Evolutionary conservation across 345 rosid species (phyloP).

Genomic region (Brassica carinata): DNA sequence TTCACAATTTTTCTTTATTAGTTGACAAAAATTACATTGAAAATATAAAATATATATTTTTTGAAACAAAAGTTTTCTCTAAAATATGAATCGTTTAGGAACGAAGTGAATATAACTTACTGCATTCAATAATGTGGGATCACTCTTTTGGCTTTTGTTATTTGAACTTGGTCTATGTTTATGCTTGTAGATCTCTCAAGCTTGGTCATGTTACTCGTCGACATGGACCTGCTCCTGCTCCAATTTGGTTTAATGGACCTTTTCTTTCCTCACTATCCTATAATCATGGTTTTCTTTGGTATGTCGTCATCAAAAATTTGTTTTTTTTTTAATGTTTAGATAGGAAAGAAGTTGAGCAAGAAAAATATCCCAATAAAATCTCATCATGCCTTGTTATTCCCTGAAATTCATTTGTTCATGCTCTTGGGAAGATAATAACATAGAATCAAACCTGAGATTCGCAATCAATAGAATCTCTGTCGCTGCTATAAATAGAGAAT

Average conservation of each 20-base stretch:
- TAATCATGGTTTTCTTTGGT: constrained; percentile 33
- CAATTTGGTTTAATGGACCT: constrained; percentile 59
- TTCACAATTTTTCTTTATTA: too few species aligned
- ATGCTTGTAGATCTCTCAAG: constrained; percentile 65
- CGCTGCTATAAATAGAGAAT: constrained; percentile 48
- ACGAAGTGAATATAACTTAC: too few species aligned
- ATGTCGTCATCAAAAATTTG: neutral
- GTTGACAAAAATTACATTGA: too few species aligned
- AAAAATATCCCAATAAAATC: neutral
- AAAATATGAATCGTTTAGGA: too few species aligned
- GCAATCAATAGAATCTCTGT: neutral
- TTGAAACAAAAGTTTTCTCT: too few species aligned
- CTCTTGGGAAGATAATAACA: too few species aligned
- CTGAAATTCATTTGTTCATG: too few species aligned
- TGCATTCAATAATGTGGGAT: neutral
- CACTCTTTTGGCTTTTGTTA: neutral
- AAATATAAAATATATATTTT: too few species aligned
- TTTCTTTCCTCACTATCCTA: constrained; percentile 60
- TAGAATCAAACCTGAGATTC: constrained; percentile 37
- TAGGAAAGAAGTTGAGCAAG: neutral
- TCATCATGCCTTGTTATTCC: too few species aligned
- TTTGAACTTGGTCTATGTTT: neutral
- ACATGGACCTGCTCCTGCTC: constrained; percentile 31
- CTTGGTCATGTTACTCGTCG: constrained; percentile 77
- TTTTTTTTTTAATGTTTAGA: neutral